Base-by-base conservation (phyloP, 306 rosid species). In the Pterocarpus macrocarpus region DNA sequence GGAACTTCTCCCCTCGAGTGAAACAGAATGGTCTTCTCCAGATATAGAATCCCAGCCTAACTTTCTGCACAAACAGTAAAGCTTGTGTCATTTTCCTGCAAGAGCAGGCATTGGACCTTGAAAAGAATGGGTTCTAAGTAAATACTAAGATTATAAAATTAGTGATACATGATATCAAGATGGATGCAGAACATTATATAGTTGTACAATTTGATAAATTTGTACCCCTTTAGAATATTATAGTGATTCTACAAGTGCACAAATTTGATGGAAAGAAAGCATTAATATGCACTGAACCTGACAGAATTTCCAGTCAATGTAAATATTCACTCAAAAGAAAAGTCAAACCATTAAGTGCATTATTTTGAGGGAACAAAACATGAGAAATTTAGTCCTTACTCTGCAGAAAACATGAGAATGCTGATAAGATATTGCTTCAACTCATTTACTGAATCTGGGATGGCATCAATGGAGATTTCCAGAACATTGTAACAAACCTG, bases 41-140 rank as follows among this genome's bases (percentile, higher is more conserved):
- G 83, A 56, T 79, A 50, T 59, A 9, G 91, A 68, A 52, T 87
- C 90, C 97, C 91, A 92, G 8, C 94, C 93, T 81, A 86, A 75
- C 30, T 38, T 73, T 83, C 94, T 90, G 90, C 62, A 83, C 9
- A 68, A 59, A 80, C 22, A n/a, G 69, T 53, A 22, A 64, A 77
- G 58, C 12, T 28, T 63, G 57, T 35, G 64, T 17, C 50, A 64
- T 56, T 71, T 45, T 33, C 81, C 22, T 8, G 50, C 44, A 32
- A 69, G 61, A 49, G 39, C 32, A 58, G 9, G 12, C 22, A 43
- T 2, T 43, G 41, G 33, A 12, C 16, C 16, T 32, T 12, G 17
- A 5, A 5, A n/a, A 8, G 43, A 38, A 47, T 30, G 17, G 39
- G 67, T 14, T 71, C 43, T 47, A 35, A 49, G 13, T 22, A 32